Evolutionary conservation across 73 alveolate genomes (phyloP).

Genomic region (Durusdinium trenchii): DNA sequence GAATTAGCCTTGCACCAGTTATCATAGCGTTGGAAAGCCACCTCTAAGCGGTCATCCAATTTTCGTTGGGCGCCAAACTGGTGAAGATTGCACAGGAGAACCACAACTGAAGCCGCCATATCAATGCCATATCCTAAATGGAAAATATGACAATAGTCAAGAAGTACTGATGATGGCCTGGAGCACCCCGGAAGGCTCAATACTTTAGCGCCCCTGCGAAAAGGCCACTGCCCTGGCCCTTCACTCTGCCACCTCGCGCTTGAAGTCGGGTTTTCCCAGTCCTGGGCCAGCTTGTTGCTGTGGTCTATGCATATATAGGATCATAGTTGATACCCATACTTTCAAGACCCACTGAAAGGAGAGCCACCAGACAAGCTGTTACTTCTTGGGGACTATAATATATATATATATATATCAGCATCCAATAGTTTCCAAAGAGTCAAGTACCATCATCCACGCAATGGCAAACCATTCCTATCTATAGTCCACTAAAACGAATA

Average conservation of each 20-base stretch:
- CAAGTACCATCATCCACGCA: background rate
- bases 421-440: too few species aligned
- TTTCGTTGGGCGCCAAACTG: background rate
- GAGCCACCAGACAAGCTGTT: too few species aligned
- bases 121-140: background rate
- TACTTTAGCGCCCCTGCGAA: background rate
- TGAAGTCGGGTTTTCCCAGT: background rate
- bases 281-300: too few species aligned
- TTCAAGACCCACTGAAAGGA: too few species aligned
- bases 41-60: background rate
- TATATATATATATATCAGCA: too few species aligned
- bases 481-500: background rate
- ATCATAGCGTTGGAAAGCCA: background rate
- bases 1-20: background rate
- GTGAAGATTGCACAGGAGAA: too few species aligned
- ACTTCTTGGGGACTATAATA: background rate
- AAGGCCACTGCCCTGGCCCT: background rate
- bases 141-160: background rate
- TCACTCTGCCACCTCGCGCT: background rate
- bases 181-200: background rate
- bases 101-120: background rate
- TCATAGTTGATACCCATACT: too few species aligned
- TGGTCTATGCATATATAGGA: too few species aligned
- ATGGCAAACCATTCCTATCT: background rate
- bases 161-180: background rate